These are phyloP conservation scores for Tetracladium maxilliforme DNA, from an alignment of 2,329 filamentous ascomycete genomes.

Conservation along the genomic window DNA sequence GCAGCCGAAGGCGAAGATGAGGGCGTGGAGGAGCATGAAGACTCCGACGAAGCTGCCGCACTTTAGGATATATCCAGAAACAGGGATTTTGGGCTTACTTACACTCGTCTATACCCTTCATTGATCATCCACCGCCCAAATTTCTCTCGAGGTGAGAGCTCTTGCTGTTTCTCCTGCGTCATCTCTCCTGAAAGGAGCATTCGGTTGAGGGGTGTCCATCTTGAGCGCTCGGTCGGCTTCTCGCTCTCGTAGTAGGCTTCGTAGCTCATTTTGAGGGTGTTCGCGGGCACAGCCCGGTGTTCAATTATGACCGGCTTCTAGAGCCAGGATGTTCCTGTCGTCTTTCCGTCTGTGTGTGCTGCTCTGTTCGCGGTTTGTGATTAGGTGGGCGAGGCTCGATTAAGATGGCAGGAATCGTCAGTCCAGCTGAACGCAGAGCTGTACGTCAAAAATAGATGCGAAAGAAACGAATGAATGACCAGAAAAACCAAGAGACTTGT, in stretches of 20 bases:
- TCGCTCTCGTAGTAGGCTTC: no score
- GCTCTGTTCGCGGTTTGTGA: no score
- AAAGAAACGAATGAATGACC: no score
- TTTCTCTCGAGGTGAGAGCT: constrained; percentile 53
- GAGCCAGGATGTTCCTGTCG: neutral
- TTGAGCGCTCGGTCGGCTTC: constrained; percentile 52
- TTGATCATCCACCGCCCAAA: constrained; percentile 85
- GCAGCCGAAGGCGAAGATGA: constrained; percentile 70
- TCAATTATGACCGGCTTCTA: no score
- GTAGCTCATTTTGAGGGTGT: no score
- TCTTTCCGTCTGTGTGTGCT: neutral
- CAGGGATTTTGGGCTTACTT: constrained; percentile 18
- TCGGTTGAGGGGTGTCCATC: constrained; percentile 71
- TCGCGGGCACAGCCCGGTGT: no score
- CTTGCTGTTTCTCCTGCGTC: constrained; percentile 57
- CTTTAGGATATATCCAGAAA: neutral
- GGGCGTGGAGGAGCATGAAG: constrained; percentile 57
- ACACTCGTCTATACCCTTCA: constrained; percentile 71
- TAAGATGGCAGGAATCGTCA: no score
- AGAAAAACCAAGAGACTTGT: no score
- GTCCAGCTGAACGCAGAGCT: no score
- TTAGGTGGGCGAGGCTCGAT: no score
- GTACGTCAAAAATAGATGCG: no score
- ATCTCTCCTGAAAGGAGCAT: constrained; percentile 76
- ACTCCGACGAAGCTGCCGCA: constrained; percentile 53